These are phyloP conservation scores for Eimeria necatrix DNA, from an alignment of 169 alveolate genomes.

Conservation along the genomic window DNA sequence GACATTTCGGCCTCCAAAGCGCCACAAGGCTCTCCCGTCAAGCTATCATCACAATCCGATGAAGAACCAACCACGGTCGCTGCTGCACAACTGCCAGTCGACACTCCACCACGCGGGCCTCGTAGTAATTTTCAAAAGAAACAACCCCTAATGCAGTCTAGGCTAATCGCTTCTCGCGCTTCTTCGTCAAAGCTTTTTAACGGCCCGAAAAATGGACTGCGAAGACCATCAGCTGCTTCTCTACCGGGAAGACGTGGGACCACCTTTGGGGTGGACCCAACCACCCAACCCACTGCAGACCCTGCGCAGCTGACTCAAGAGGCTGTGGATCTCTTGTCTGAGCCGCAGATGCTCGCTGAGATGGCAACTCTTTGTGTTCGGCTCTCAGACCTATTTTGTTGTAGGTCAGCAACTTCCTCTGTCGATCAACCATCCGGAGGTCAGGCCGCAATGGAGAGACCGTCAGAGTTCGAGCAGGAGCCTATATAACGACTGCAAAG, in stretches of 20 bases:
- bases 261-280: background rate
- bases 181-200: background rate
- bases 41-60: background rate
- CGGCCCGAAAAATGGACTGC: background rate
- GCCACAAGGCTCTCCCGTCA: background rate
- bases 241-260: background rate
- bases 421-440: background rate
- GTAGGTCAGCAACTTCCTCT: background rate
- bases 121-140: background rate
- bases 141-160: background rate
- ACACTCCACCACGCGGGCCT: background rate
- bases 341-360: slow-evolving; percentile 60
- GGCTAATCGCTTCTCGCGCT: slow-evolving; percentile 40
- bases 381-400: slow-evolving; percentile 48
- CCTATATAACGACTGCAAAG: no score
- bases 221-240: background rate
- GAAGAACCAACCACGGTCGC: background rate
- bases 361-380: slow-evolving; percentile 65
- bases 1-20: background rate
- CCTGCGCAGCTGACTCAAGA: slow-evolving; percentile 2
- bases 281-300: background rate
- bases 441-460: background rate
- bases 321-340: slow-evolving; percentile 53
- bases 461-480: no score
- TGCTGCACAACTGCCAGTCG: background rate